These are phyloP conservation scores for Hypoxylon sp. DNA, from an alignment of 2,329 filamentous ascomycete species.

Conservation along the genomic window DNA sequence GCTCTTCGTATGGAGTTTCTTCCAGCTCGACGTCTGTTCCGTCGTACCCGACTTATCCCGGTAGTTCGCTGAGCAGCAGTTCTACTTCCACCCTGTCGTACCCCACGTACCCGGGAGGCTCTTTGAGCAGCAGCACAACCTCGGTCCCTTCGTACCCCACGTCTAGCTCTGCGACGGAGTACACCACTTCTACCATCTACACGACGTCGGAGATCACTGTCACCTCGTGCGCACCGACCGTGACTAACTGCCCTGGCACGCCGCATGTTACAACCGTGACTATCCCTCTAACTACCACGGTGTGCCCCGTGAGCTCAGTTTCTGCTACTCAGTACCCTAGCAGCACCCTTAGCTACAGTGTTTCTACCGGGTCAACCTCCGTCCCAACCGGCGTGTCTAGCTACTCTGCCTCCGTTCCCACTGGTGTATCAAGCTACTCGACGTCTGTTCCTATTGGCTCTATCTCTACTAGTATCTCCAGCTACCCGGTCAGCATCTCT, in stretches of 20 bases:
- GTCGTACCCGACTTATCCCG: background rate
- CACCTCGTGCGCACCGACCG: slow-evolving; percentile 36
- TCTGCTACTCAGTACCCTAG: slow-evolving; percentile 1
- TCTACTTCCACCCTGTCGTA: slow-evolving; percentile 6
- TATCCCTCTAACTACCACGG: slow-evolving; percentile 35
- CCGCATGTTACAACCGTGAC: slow-evolving; percentile 41
- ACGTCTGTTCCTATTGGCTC: slow-evolving; percentile 16
- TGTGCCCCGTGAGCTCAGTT: slow-evolving; percentile 37
- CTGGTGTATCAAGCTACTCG: slow-evolving; percentile 9
- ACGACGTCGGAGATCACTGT: slow-evolving; percentile 37
- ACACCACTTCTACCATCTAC: slow-evolving; percentile 42
- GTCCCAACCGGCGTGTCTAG: slow-evolving; percentile 10
- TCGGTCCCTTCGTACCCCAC: slow-evolving; percentile 4
- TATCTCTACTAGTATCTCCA: slow-evolving; percentile 14
- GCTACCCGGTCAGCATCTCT: slow-evolving; percentile 10
- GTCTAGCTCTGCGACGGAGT: slow-evolving; percentile 24
- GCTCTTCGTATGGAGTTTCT: background rate
- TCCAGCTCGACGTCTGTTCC: background rate
- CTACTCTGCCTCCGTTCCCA: slow-evolving; percentile 6
- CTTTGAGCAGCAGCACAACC: background rate
- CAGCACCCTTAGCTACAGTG: background rate
- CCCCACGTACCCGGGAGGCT: slow-evolving; percentile 13
- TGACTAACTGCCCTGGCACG: slow-evolving; percentile 39
- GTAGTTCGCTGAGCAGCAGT: slow-evolving; percentile 8
- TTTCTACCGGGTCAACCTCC: slow-evolving; percentile 2